Evolutionary conservation across 768 basidiomycete genomes (phyloP).

Genomic region (Cystofilobasidium capitatum): DNA sequence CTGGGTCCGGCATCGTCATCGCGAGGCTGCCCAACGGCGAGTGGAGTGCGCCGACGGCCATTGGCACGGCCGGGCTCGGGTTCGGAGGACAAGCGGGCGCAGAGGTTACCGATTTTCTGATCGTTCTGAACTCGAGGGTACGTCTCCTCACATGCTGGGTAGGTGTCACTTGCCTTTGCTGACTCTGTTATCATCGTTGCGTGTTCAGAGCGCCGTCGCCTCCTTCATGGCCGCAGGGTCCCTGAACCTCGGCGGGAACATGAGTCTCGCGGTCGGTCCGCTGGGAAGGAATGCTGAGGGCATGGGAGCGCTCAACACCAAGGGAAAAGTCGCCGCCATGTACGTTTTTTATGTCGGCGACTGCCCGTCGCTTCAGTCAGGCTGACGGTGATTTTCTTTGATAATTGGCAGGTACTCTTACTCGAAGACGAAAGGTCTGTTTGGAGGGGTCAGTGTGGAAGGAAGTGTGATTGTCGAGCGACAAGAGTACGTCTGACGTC

Average conservation of each 20-base stretch:
- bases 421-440: slow-evolving; percentile 77
- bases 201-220: slow-evolving; percentile 42
- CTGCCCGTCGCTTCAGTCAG: neutral
- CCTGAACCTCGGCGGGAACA: slow-evolving; percentile 78
- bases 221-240: slow-evolving; percentile 94
- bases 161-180: slow-evolving; percentile 14
- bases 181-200: slow-evolving; percentile 23
- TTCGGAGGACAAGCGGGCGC: slow-evolving; percentile 56
- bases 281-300: slow-evolving; percentile 89
- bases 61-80: slow-evolving; percentile 43
- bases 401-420: slow-evolving; percentile 37
- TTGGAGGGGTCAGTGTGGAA: slow-evolving; percentile 71
- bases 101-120: slow-evolving; percentile 39
- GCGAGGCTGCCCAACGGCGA: slow-evolving; percentile 70
- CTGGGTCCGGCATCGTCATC: slow-evolving; percentile 79
- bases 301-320: slow-evolving; percentile 65
- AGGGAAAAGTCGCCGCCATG: slow-evolving; percentile 87
- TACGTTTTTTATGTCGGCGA: slow-evolving; percentile 33
- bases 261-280: slow-evolving; percentile 75
- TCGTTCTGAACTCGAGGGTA: slow-evolving; percentile 57
- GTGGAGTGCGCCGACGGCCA: slow-evolving; percentile 92
- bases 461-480: slow-evolving; percentile 88
- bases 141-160: neutral
- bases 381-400: neutral
- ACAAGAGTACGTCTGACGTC: slow-evolving; percentile 67